Percentiles rank a stretch among this genome's conserved stretches.
Conservation (phyloP, 1,139 yeast species). For the Waltiozyma sp. region DNA sequence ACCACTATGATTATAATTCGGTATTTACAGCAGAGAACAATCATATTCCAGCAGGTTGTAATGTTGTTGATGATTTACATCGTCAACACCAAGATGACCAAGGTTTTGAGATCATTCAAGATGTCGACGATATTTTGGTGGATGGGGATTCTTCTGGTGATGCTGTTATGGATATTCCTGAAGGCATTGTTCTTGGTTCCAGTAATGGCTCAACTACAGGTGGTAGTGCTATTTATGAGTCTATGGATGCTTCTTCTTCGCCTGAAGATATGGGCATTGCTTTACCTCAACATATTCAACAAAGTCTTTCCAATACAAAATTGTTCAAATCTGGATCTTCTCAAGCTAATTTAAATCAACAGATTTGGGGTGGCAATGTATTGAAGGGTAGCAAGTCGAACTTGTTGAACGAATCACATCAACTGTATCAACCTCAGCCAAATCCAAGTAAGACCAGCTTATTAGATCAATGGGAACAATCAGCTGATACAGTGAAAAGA, state of each 20-base stretch:
- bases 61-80: conserved; percentile 4
- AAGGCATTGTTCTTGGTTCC: conserved; percentile 21
- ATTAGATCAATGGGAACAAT: neutral
- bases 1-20: conserved; percentile 79
- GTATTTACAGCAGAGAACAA: conserved; percentile 45
- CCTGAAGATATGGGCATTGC: neutral
- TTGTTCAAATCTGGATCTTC: neutral
- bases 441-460: neutral
- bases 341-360: neutral
- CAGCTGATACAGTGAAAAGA: neutral
- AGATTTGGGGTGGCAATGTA: neutral
- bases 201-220: conserved; percentile 8
- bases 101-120: conserved; percentile 10
- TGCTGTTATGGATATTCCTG: conserved; percentile 32
- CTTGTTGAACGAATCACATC: neutral
- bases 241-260: neutral
- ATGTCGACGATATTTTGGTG: conserved; percentile 1
- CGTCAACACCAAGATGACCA: conserved; percentile 1
- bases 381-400: neutral
- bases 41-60: conserved; percentile 15
- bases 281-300: neutral
- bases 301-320: conserved; percentile 1
- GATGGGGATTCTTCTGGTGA: conserved; percentile 18
- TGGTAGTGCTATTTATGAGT: too few species aligned
- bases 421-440: neutral